Evolutionary conservation across 495 filamentous ascomycete species (phyloP), one percentile per base, ranked within the genome.

Genomic region (Penicillium subrubescens): DNA sequence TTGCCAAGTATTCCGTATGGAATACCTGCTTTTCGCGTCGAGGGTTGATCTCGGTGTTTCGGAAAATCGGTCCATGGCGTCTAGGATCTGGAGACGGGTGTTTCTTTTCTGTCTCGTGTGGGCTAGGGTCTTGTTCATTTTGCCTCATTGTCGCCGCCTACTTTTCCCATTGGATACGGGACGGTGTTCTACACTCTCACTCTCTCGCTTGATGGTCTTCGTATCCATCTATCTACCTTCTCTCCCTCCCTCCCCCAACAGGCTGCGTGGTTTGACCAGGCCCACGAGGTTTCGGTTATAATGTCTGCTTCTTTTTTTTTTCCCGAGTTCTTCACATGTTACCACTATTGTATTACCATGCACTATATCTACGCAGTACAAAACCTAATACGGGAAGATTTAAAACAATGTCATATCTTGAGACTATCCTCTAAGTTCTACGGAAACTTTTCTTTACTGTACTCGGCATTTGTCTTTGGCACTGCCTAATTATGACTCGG

Each of bases 1-100:
- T 23, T 52, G 48, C 48, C 27, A 52, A 29, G 48, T 27, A n/a
- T 25, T 25, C 14, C 25, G 11, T 14, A 27, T 25, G 21, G 46
- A 44, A 8, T 27, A 33, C 39, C 35, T 23, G 21, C 17, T 14
- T 60, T 56, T 14, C 29, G 27, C n/a, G 44, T 48, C n/a, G n/a
- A 21, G 11, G 48, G 11, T 33, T 8, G 31, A 33, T 43, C 21
- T 57, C 23, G 55, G 64, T 67, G 64, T 67, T 67, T 34, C 64
- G 35, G 48, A 44, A 25, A 2, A 48, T 62, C 33, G 23, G 44
- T 50, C 27, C 59, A 35, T 50, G 57, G 27, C 43, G 31, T 58
- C 37, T 12, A 53, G 46, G 46, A 25, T 31, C 33, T 25, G 52
- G 17, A 31, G 29, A 48, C 58, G 58, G 58, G 8, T 51, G 57